Base-by-base conservation (phyloP, 2,329 filamentous ascomycete species). In the Fusarium xylarioides region DNA sequence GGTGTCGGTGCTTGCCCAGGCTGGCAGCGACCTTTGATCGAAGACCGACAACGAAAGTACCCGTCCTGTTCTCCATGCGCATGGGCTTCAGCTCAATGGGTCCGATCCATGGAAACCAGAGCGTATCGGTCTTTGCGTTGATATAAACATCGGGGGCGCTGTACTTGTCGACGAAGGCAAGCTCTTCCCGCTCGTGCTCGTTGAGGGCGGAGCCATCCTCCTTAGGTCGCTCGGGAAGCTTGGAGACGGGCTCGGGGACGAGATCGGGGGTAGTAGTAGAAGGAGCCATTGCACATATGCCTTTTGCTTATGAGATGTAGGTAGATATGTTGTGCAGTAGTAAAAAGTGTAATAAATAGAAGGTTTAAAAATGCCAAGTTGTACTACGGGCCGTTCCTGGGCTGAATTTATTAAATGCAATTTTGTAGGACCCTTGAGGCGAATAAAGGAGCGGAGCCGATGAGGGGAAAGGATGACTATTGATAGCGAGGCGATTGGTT, bases 81-180 rank as follows among this genome's bases (percentile, higher is more conserved):
- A 73, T 55, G 23, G 70, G 70, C 70, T 73, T 73, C 34, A 73
- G 16, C 38, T 73, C 70, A 23, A 73, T 73, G 18, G 70, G 70
- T 15, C 70, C 70, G 8, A 73, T 70, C 70, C 70, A 73, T 5
- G 70, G 72, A 35, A 76, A 77, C 73, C 73, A 77, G 3, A 75
- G 34, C 12, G 74, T 77, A 53, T 75, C 75, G 6, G 52, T 62
- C 55, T 76, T 64, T 19, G 23, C 61, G 44, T 70, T 75, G 68
- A 77, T 76, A 16, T 76, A 77, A 42, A 77, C 58, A 26, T 77
- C 75, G 55, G 75, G 75, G 5, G 74, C 73, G 66, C 75, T 76
- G 70, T 75, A 77, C 58, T 74, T 77, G 73, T 77, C 75, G 56
- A 71, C 72, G 14, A 77, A 76, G 14, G 73, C 73, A 14, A 77